Evolutionary conservation across 805 yeast genomes (phyloP).

Genomic region (Kazachstania psychrophila): DNA sequence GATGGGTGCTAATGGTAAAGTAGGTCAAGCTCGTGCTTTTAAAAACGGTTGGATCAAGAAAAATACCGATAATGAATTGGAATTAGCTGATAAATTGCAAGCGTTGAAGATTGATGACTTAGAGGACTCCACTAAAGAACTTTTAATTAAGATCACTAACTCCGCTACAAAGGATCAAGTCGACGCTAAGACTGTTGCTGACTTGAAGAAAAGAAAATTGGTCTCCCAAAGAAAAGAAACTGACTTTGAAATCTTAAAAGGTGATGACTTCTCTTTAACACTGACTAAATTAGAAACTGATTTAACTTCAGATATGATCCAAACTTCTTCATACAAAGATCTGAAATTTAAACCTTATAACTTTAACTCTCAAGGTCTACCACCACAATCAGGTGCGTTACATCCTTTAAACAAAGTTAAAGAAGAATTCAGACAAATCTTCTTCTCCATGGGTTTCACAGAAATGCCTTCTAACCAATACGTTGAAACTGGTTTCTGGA

Average conservation of each 20-base stretch:
- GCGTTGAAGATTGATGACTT: constrained; percentile 28
- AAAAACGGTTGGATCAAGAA: constrained; percentile 94
- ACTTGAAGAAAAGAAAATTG: constrained; percentile 90
- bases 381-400: constrained; percentile 81
- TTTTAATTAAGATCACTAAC: constrained; percentile 43
- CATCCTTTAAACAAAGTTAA: constrained; percentile 96
- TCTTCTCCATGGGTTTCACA: constrained; percentile 95
- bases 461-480: constrained; percentile 99
- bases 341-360: constrained; percentile 89
- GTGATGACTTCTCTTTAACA: constrained; percentile 72
- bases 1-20: constrained; percentile 74
- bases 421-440: constrained; percentile 95
- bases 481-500: constrained; percentile 98
- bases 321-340: constrained; percentile 70
- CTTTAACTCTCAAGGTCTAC: constrained; percentile 88
- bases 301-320: constrained; percentile 86
- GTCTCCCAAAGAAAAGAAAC: constrained; percentile 59
- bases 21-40: constrained; percentile 97
- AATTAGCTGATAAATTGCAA: constrained; percentile 44
- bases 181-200: constrained; percentile 62
- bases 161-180: constrained; percentile 5
- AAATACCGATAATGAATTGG: constrained; percentile 65
- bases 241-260: constrained; percentile 70
- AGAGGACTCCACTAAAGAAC: constrained; percentile 55
- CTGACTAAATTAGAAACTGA: constrained; percentile 84